Evolutionary conservation across 2,329 filamentous ascomycete species (phyloP).

Genomic region (Sporothrix curviconia): DNA sequence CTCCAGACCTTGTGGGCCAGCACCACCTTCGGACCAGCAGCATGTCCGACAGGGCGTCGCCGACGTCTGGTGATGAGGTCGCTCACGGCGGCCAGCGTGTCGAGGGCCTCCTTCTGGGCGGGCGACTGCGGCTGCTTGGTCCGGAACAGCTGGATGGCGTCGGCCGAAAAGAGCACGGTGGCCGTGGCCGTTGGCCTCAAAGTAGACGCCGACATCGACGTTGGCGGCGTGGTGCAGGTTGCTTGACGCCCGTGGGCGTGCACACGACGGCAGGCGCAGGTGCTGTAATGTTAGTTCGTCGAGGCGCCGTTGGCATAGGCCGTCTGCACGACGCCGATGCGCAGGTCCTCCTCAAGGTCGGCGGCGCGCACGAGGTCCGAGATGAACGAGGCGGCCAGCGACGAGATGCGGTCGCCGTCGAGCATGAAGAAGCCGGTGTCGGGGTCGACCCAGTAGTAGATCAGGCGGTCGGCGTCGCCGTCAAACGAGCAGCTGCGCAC

Average conservation of each 20-base stretch:
- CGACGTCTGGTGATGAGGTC: conserved; percentile 95
- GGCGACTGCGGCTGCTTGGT: conserved; percentile 81
- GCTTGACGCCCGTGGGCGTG: conserved; percentile 94
- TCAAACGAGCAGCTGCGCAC: conserved; percentile 87
- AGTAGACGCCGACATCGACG: conserved; percentile 95
- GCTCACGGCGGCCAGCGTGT: conserved; percentile 73
- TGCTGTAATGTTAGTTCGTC: conserved; percentile 87
- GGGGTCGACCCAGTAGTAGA: conserved; percentile 87
- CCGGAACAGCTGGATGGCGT: conserved; percentile 71
- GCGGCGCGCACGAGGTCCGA: conserved; percentile 80
- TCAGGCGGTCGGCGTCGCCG: conserved; percentile 88
- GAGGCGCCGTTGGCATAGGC: conserved; percentile 96
- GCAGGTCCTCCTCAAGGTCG: conserved; percentile 71
- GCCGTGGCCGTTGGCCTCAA: conserved; percentile 98
- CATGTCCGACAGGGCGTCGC: conserved; percentile 92
- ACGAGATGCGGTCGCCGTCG: conserved; percentile 94
- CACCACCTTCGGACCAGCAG: conserved; percentile 91
- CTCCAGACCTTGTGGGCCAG: conserved; percentile 92
- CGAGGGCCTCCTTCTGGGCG: conserved; percentile 81
- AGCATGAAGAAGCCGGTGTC: conserved; percentile 83
- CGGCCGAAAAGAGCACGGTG: conserved; percentile 86
- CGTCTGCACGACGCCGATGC: conserved; percentile 92
- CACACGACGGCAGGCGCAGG: conserved; percentile 85
- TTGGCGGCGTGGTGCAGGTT: conserved; percentile 94
- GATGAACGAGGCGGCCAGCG: conserved; percentile 87